phyloP scores from a whole-genome alignment of 345 rosid species.

The Microthlaspi erraticum region DNA sequence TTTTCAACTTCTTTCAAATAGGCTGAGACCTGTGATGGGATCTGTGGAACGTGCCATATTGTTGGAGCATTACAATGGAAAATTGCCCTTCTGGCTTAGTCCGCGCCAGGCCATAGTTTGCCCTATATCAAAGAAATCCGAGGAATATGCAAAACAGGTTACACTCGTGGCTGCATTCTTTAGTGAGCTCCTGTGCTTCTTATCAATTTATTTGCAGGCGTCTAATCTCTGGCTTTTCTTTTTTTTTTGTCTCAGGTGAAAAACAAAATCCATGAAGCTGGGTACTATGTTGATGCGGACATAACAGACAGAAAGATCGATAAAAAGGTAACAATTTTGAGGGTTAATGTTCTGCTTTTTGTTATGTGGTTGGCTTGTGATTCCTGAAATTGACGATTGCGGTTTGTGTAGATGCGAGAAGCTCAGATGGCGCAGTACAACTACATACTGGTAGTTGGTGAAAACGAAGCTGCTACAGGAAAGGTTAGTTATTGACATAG shows the following conservation, averaged over 20 bases:
- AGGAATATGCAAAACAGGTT: constrained; percentile 73
- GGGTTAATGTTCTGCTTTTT: constrained; percentile 9
- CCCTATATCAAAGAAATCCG: constrained; percentile 90
- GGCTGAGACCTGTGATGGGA: constrained; percentile 90
- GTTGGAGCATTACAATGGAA: constrained; percentile 95
- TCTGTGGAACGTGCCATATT: constrained; percentile 95
- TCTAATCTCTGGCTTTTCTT: constrained; percentile 39
- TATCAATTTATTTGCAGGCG: constrained; percentile 1
- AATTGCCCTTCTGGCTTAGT: constrained; percentile 99
- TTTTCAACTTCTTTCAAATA: too few species aligned
- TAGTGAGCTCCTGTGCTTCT: background rate
- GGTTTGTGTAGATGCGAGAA: constrained; percentile 72
- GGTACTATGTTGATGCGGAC: constrained; percentile 82
- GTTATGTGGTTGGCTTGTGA: constrained; percentile 17
- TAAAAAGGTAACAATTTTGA: constrained; percentile 68
- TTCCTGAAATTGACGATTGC: constrained; percentile 27
- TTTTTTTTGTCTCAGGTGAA: constrained; percentile 60
- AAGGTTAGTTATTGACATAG: constrained; percentile 66
- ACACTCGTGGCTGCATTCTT: background rate
- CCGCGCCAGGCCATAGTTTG: constrained; percentile 99
- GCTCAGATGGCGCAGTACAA: constrained; percentile 95
- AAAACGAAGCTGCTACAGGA: constrained; percentile 72
- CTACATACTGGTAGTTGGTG: constrained; percentile 95
- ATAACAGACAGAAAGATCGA: constrained; percentile 80
- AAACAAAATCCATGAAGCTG: constrained; percentile 67